A percentile compares a stretch with the other conserved stretches of the same genome.
Evolutionary conservation across 202 grass and related monocot genomes (phyloP).

Genomic region (Setaria italica): DNA sequence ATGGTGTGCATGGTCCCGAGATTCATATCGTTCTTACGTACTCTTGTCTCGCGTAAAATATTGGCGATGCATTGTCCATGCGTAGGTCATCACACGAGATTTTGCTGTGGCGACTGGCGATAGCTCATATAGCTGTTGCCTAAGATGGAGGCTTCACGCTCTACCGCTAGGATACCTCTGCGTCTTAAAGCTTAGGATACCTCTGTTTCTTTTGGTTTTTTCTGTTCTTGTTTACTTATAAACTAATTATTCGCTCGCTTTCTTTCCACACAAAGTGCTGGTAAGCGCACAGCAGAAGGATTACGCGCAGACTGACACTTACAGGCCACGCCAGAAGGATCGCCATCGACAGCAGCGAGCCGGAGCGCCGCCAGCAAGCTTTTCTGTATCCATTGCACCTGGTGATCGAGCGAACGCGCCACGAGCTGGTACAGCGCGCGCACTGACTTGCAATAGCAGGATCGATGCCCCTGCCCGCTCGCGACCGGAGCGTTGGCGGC

Average conservation of each 20-base stretch:
- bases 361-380: neutral
- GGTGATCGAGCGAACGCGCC: neutral
- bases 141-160: too few species aligned
- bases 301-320: neutral
- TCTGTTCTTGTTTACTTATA: too few species aligned
- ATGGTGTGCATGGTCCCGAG: constrained; percentile 21
- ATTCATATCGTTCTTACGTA: constrained; percentile 9
- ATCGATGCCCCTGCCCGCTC: neutral
- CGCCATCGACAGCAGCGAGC: neutral
- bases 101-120: neutral
- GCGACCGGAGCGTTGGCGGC: neutral
- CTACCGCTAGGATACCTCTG: too few species aligned
- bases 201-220: too few species aligned
- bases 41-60: neutral
- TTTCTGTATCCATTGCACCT: constrained; percentile 23
- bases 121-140: neutral
- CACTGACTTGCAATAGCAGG: neutral
- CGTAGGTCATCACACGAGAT: neutral
- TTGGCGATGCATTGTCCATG: neutral
- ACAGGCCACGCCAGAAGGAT: neutral
- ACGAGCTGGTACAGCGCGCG: constrained; percentile 12
- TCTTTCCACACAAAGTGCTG: neutral
- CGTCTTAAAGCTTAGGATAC: neutral
- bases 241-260: too few species aligned
- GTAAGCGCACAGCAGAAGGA: neutral